phyloP scores from a whole-genome alignment of 2,329 filamentous ascomycete genomes.

The Pseudocercospora macadamiae region DNA sequence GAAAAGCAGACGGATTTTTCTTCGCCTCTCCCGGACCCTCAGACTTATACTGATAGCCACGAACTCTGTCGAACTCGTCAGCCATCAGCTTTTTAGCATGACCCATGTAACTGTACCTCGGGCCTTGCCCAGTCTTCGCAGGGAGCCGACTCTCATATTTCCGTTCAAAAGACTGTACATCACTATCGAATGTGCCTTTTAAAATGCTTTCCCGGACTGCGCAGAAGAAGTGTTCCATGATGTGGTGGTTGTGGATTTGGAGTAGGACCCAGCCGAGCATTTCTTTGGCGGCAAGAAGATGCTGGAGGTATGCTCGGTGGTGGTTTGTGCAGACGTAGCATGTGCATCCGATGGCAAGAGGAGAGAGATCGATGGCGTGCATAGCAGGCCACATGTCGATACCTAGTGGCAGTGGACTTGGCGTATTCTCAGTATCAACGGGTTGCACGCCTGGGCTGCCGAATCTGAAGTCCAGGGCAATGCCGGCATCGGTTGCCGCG shows the following conservation, averaged over 20 bases:
- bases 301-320: constrained; percentile 83
- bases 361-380: constrained; percentile 64
- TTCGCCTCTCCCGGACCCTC: constrained; percentile 67
- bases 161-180: constrained; percentile 63
- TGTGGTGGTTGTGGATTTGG: constrained; percentile 85
- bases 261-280: constrained; percentile 96
- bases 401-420: constrained; percentile 60
- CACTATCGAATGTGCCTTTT: constrained; percentile 57
- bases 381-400: constrained; percentile 73
- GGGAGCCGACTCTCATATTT: constrained; percentile 74
- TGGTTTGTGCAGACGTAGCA: constrained; percentile 87
- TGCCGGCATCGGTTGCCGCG: constrained; percentile 76
- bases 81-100: constrained; percentile 8
- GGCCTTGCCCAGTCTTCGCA: constrained; percentile 73
- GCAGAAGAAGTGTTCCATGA: constrained; percentile 73
- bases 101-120: constrained; percentile 53
- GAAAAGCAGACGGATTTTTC: constrained; percentile 71
- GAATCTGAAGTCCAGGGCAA: constrained; percentile 80
- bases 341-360: constrained; percentile 65
- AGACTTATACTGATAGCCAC: constrained; percentile 81
- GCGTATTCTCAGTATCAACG: constrained; percentile 19
- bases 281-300: constrained; percentile 86
- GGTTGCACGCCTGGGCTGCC: neutral
- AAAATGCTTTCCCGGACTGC: constrained; percentile 68
- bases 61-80: constrained; percentile 50